Evolutionary conservation across 2,329 filamentous ascomycete genomes (phyloP).

Genomic region (Botrytis squamosa): DNA sequence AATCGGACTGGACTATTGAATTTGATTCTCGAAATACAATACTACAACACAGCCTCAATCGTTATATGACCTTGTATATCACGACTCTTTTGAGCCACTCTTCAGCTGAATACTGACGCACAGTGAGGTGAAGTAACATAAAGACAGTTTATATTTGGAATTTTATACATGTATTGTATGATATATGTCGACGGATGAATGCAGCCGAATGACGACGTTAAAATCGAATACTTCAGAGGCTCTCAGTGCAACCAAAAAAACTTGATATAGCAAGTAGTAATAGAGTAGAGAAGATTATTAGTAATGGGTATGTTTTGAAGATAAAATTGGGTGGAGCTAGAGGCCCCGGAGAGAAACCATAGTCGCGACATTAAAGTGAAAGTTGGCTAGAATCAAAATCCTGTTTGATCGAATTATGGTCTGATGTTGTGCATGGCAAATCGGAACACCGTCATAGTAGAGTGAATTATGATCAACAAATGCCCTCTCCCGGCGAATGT

Average conservation of each 20-base stretch:
- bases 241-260: background rate
- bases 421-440: background rate
- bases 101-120: conserved; percentile 14
- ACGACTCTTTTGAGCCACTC: background rate
- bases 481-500: background rate
- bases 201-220: background rate
- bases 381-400: background rate
- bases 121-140: background rate
- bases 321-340: background rate
- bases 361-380: background rate
- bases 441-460: background rate
- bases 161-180: background rate
- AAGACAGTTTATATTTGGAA: conserved; percentile 1
- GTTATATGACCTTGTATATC: conserved; percentile 9
- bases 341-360: background rate
- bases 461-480: conserved; percentile 4
- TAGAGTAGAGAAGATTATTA: background rate
- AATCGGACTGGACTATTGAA: conserved; percentile 11
- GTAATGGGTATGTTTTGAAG: background rate
- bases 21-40: conserved; percentile 6
- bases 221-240: background rate
- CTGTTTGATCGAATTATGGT: background rate
- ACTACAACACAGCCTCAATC: conserved; percentile 21
- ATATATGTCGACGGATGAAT: background rate
- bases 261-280: background rate